Evolutionary conservation across 345 rosid species (phyloP).

Genomic region (Tarenaya hassleriana): DNA sequence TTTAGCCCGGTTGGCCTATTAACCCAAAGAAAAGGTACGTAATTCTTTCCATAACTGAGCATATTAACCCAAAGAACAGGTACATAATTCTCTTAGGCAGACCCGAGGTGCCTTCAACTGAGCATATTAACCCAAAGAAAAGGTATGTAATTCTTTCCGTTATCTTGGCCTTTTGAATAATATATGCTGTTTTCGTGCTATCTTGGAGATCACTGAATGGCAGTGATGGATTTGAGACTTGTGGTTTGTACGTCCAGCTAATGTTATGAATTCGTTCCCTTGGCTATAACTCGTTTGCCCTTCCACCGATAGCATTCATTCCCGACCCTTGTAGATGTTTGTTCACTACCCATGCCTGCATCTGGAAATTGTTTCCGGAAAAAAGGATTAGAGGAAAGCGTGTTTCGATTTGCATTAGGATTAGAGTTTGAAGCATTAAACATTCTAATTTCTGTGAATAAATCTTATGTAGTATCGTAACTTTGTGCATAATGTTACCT

Average conservation of each 20-base stretch:
- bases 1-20: slow-evolving; percentile 43
- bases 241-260: slow-evolving; percentile 46
- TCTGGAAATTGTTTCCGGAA: slow-evolving; percentile 34
- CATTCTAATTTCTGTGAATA: not conserved
- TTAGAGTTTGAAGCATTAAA: not conserved
- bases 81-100: too few relatives aligned
- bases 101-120: not conserved
- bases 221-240: not conserved
- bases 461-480: not conserved
- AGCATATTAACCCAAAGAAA: not conserved
- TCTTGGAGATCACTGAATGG: too few relatives aligned
- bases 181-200: too few relatives aligned
- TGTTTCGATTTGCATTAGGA: not conserved
- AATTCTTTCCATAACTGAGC: not conserved
- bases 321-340: slow-evolving; percentile 53
- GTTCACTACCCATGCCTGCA: slow-evolving; percentile 67
- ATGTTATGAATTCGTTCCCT: slow-evolving; percentile 57
- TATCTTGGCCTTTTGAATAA: too few relatives aligned
- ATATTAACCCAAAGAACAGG: too few relatives aligned
- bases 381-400: too few relatives aligned
- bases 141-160: not conserved
- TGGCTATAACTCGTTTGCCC: slow-evolving; percentile 71
- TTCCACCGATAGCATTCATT: slow-evolving; percentile 67
- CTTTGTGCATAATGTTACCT: slow-evolving; percentile 28
- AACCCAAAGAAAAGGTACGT: too few relatives aligned